These are phyloP conservation scores for Thozetella sp. DNA, from an alignment of 495 filamentous ascomycete species.

Conservation along the genomic window DNA sequence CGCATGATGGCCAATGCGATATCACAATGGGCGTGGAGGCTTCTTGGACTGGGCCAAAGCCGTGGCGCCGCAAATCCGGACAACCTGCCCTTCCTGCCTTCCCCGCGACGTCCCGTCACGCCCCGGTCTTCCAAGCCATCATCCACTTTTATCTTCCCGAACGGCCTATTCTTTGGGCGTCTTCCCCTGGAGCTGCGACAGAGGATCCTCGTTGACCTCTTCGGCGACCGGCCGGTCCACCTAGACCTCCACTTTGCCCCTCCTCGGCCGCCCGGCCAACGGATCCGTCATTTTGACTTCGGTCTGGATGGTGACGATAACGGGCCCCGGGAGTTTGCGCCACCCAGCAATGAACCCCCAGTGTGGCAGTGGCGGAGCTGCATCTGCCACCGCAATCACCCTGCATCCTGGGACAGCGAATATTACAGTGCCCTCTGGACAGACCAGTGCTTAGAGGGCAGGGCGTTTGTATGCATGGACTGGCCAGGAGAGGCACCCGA, in stretches of 20 bases:
- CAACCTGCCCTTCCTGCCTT: neutral
- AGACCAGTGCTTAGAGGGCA: neutral
- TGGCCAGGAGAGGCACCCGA: neutral
- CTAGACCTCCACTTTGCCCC: neutral
- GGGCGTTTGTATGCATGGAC: neutral
- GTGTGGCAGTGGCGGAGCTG: conserved; percentile 1
- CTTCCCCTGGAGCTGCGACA: neutral
- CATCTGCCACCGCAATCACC: neutral
- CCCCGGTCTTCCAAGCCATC: neutral
- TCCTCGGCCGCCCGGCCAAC: neutral
- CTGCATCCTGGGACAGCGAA: neutral
- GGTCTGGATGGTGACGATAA: neutral
- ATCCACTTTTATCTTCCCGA: neutral
- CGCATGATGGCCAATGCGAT: neutral
- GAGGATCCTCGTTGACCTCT: neutral
- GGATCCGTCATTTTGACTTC: neutral
- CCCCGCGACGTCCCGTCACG: neutral
- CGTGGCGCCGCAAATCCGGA: neutral
- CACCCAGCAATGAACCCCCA: neutral
- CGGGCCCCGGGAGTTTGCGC: neutral
- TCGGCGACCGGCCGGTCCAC: neutral
- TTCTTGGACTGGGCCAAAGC: neutral
- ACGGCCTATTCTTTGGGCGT: neutral
- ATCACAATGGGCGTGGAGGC: neutral
- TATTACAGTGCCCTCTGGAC: neutral